Percentiles rank a stretch among this genome's conserved stretches.
These are phyloP conservation scores for Raffaelea arxii DNA, from an alignment of 2,329 filamentous ascomycete species.

Conservation along the genomic window DNA sequence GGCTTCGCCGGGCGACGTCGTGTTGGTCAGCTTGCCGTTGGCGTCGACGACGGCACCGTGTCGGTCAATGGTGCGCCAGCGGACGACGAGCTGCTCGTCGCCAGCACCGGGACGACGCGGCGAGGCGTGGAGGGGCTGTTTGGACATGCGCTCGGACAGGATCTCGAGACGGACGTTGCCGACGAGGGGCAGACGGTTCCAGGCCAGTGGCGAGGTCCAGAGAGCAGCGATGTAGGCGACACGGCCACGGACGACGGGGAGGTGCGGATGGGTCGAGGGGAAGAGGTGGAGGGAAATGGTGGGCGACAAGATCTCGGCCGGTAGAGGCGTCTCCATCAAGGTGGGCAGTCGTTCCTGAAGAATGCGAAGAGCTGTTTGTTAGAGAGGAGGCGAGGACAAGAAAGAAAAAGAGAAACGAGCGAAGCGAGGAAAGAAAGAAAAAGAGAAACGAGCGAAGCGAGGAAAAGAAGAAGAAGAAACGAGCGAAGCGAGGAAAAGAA, in stretches of 20 bases:
- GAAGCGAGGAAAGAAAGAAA: too few relatives aligned
- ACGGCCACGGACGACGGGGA: slow-evolving; percentile 83
- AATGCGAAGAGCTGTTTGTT: slow-evolving; percentile 45
- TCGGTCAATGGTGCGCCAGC: slow-evolving; percentile 63
- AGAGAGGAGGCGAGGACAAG: neutral
- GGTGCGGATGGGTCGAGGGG: slow-evolving; percentile 71
- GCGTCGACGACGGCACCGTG: neutral
- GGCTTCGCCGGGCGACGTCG: slow-evolving; percentile 14
- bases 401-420: too few relatives aligned
- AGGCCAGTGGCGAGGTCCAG: slow-evolving; percentile 92
- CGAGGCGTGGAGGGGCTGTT: slow-evolving; percentile 39
- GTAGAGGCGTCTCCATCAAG: slow-evolving; percentile 55
- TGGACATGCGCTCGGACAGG: slow-evolving; percentile 78
- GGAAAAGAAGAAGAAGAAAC: too few relatives aligned
- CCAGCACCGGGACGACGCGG: slow-evolving; percentile 37
- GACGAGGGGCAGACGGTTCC: slow-evolving; percentile 84
- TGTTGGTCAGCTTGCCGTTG: slow-evolving; percentile 14
- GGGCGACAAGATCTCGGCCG: slow-evolving; percentile 67
- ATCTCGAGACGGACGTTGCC: slow-evolving; percentile 86
- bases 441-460: too few relatives aligned
- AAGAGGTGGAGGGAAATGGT: slow-evolving; percentile 63
- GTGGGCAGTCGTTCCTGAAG: slow-evolving; percentile 59
- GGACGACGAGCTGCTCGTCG: slow-evolving; percentile 78
- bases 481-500: too few relatives aligned
- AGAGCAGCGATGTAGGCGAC: slow-evolving; percentile 87